These are phyloP conservation scores for Heliamphora pulchella DNA, from an alignment of 179 eudicot species.

Conservation along the genomic window DNA sequence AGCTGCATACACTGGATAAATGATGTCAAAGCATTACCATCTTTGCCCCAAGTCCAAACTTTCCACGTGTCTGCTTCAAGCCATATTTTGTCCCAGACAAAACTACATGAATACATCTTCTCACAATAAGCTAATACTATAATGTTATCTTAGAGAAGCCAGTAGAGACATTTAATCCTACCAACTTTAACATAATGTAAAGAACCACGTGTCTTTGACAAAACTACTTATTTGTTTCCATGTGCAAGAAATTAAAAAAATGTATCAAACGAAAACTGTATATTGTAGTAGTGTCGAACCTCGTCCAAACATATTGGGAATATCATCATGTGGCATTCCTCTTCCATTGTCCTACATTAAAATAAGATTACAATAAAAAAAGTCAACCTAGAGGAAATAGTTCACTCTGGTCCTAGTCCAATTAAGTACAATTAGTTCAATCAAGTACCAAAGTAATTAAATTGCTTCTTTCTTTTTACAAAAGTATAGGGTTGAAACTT, in stretches of 20 bases:
- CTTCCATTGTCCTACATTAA: constrained; percentile 82
- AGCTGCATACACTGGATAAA: constrained; percentile 10
- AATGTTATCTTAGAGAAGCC: neutral
- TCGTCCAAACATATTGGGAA: constrained; percentile 98
- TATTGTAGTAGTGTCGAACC: constrained; percentile 35
- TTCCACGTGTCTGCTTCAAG: constrained; percentile 96
- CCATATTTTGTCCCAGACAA: constrained; percentile 97
- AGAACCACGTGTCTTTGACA: neutral
- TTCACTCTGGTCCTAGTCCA: neutral
- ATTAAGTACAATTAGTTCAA: constrained; percentile 4
- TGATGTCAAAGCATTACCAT: constrained; percentile 48
- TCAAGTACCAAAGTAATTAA: neutral
- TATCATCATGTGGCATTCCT: constrained; percentile 99
- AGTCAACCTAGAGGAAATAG: neutral
- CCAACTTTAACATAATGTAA: neutral
- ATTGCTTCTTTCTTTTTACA: neutral
- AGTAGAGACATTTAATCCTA: neutral
- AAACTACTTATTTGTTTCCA: neutral
- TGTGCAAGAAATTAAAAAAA: neutral
- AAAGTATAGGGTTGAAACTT: neutral
- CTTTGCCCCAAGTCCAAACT: constrained; percentile 97
- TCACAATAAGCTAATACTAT: constrained; percentile 8
- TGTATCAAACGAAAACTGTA: neutral
- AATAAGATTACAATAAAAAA: constrained; percentile 6
- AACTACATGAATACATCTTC: constrained; percentile 39